These are phyloP conservation scores for Tetraselmis striata DNA, from an alignment of 139 green algal genomes.

Conservation along the genomic window DNA sequence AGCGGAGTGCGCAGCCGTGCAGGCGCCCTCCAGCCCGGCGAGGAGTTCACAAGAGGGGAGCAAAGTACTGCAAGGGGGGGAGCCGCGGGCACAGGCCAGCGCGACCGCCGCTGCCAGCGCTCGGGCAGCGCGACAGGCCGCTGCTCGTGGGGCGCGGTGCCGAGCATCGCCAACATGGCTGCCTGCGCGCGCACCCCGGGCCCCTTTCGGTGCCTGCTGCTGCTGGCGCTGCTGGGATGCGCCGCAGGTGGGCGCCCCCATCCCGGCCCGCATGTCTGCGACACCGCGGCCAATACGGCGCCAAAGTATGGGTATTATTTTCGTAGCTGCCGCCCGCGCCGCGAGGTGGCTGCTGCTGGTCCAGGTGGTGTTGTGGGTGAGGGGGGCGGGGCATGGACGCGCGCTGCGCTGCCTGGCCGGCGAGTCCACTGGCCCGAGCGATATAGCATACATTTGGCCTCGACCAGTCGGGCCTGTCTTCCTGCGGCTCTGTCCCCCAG, in stretches of 20 bases:
- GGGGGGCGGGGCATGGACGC: background rate
- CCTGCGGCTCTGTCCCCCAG: too few relatives aligned
- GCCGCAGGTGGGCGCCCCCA: background rate
- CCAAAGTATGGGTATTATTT: background rate
- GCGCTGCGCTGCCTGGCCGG: background rate
- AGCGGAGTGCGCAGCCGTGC: too few relatives aligned
- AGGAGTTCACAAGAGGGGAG: too few relatives aligned
- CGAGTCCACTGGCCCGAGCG: too few relatives aligned
- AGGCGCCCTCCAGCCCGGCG: too few relatives aligned
- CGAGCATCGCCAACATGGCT: background rate
- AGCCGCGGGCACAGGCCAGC: too few relatives aligned
- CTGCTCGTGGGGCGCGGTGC: background rate
- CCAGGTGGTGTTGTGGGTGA: background rate
- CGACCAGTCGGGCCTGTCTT: too few relatives aligned
- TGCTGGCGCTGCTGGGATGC: background rate
- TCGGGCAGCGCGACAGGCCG: background rate
- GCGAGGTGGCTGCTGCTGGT: too few relatives aligned
- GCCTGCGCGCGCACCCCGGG: background rate
- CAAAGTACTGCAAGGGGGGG: too few relatives aligned
- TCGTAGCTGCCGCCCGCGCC: too few relatives aligned
- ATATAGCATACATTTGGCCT: too few relatives aligned
- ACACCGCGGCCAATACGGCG: background rate
- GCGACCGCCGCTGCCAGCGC: too few relatives aligned
- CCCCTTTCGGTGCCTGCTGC: background rate
- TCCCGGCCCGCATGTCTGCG: background rate